Base-by-base conservation (phyloP, 108 stramenopile species). In the Fragilariopsis cylindrus region DNA sequence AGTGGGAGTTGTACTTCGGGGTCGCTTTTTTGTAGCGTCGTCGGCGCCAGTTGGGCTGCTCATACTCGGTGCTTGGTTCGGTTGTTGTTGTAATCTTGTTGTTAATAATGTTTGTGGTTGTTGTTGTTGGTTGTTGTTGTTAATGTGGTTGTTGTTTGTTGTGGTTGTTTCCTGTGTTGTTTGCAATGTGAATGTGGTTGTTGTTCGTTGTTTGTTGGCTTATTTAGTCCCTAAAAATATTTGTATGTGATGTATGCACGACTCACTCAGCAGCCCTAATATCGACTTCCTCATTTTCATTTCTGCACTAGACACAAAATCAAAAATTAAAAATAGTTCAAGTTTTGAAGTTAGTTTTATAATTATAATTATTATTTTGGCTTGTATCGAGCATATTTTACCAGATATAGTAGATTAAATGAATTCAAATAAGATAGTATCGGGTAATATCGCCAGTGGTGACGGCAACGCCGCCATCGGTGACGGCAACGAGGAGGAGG, bases 101-200 rank as follows among this genome's bases (percentile, higher is more conserved):
- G 88, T 88, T n/a, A 72, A 95, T 39, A 52, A 52, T 13, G 50
- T 13, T 9, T 52, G 50, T 52, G 50, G 50, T 52, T 52, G 50
- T 52, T 52, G 50, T 30, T 30, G 30, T 30, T 30, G 30, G 30
- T 30, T 30, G 30, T 90, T 19, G 92, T 84, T 54, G 88, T 87
- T 15, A 72, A 95, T 39, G 77, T 94, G 7, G 83, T 85, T 13
- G 89, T 90, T 62, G 93, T 97, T 1, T 93, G 95, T 49, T 93
- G 93, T 21, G 95, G 94, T 50, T 93, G 95, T 6, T 76, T 97
- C 3, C 62, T 95, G 7, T 80, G 84, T 42, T 94, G 96, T 30
- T n/a, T n/a, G n/a, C n/a, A n/a, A n/a, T 30, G 30, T 11, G 50
- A 13, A 52, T 53, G 15, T 30, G 1, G 30, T 30, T 30, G 30